phyloP scores from a whole-genome alignment of 176 grass and related monocot genomes.

The Echinochloa phyllopogon region DNA sequence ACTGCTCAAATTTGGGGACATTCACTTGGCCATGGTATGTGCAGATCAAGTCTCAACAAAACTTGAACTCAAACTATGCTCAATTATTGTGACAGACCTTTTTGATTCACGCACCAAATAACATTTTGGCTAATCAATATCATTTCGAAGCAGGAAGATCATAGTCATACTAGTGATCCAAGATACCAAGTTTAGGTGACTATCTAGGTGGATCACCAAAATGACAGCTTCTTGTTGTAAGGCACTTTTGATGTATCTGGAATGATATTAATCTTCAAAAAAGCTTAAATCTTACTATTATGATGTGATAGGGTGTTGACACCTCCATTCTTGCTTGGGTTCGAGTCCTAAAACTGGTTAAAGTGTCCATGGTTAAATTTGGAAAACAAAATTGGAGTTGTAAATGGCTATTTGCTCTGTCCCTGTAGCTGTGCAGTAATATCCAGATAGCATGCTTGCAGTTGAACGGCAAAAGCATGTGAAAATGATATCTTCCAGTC shows the following conservation, averaged over 20 bases:
- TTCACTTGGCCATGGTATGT: background rate
- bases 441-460: background rate
- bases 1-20: background rate
- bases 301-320: background rate
- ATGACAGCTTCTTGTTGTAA: background rate
- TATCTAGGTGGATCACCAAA: background rate
- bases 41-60: slow-evolving; percentile 11
- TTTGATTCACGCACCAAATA: slow-evolving; percentile 13
- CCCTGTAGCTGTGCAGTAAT: slow-evolving; percentile 22
- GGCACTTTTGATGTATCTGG: background rate
- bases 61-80: background rate
- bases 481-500: background rate
- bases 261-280: background rate
- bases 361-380: slow-evolving; percentile 4
- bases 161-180: background rate
- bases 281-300: background rate
- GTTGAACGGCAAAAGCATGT: background rate
- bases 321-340: background rate
- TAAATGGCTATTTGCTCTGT: background rate
- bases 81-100: background rate
- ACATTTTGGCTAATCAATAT: background rate
- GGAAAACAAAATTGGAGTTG: background rate
- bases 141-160: background rate
- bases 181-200: background rate
- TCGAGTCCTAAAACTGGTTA: background rate